Evolutionary conservation across 163 green algal species (phyloP), one percentile per base, ranked within the genome.

Genomic region (Prototheca wickerhamii): DNA sequence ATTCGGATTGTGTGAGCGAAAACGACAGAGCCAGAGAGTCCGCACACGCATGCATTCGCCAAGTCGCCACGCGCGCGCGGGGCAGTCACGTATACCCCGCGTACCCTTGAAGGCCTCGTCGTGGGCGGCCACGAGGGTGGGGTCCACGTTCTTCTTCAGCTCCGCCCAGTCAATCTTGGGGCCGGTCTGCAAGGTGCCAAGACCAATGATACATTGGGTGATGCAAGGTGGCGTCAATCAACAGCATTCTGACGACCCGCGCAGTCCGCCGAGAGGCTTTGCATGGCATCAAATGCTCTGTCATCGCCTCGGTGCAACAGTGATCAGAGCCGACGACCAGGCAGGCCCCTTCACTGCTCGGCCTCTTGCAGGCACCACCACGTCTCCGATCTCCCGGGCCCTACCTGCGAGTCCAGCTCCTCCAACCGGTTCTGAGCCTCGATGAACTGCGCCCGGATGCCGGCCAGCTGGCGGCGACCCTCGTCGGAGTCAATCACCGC

Each of bases 91-190:
- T n/a, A n/a, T n/a, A n/a, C n/a, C n/a, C n/a, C n/a, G n/a, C n/a
- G n/a, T n/a, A 74, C 54, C 42, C 58, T 78, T 58, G 55, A 61
- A 74, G 1, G 73, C 61, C 32, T 73, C 63, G 50, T 76, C 67
- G 69, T 82, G 81, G 37, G 55, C 57, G 29, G 66, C 65, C 17
- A 83, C 68, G 21, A 83, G 42, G 49, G 69, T 52, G 28, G 73
- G 57, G 49, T 83, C 76, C 2, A 83, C 53, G 5, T 76, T 42
- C 33, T 70, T 70, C 37, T 61, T 60, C 35, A 65, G 73, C 18
- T 61, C 17, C 17, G 44, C 51, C 73, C 73, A 81, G 66, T 83
- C 58, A 58, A 76, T 71, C 10, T 63, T 25, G 5, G 51, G 15
- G 18, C 50, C 56, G 17, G 46, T 29, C 71, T 77, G 65, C 37